Conservation (phyloP, 164 flowering plant species). For the Nymphaea colorata region DNA sequence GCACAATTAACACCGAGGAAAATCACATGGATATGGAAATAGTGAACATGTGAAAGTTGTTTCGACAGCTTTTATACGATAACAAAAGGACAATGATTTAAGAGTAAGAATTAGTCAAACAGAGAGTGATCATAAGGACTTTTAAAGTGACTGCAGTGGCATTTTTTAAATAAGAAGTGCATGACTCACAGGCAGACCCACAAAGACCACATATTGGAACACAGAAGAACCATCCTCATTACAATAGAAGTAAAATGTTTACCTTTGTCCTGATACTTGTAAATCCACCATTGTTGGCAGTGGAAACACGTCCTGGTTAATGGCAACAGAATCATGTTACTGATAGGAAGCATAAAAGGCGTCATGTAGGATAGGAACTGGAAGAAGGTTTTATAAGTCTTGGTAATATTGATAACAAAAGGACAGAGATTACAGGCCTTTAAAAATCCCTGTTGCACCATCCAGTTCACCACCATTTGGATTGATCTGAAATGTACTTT, state of each 20-base stretch:
- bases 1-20: neutral
- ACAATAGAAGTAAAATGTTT: constrained; percentile 3
- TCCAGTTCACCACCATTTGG: constrained; percentile 70
- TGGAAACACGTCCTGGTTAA: constrained; percentile 65
- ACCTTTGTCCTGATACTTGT: constrained; percentile 89
- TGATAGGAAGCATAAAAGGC: neutral
- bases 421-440: neutral
- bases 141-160: no score
- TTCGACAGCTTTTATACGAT: neutral
- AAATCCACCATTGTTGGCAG: constrained; percentile 92
- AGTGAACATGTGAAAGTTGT: neutral
- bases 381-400: no score
- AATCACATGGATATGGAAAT: neutral
- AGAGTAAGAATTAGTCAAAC: no score
- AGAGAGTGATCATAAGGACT: no score
- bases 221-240: neutral
- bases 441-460: constrained; percentile 37
- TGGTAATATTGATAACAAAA: no score
- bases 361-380: no score
- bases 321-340: neutral
- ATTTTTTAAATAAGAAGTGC: no score
- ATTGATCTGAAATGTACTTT: constrained; percentile 68
- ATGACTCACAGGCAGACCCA: neutral
- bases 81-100: no score
- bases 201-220: neutral